These are phyloP conservation scores for Lecanoromycetidae sp. DNA, from an alignment of 2,329 filamentous ascomycete genomes.

Conservation along the genomic window DNA sequence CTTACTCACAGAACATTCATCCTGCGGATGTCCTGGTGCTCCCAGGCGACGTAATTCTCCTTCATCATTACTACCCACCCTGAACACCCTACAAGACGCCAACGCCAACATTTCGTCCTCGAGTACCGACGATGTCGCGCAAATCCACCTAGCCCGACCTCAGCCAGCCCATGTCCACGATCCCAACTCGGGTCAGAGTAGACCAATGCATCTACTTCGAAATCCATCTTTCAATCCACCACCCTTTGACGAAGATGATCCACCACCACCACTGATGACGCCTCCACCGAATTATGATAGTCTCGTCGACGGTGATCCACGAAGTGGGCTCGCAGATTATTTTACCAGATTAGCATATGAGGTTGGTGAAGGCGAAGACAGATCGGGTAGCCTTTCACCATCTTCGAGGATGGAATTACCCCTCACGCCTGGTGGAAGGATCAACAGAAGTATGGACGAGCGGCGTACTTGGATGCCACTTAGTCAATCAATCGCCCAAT, in stretches of 20 bases:
- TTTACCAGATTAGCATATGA: slow-evolving; percentile 69
- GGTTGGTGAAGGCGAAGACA: slow-evolving; percentile 44
- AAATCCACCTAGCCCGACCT: slow-evolving; percentile 33
- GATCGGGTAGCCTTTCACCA: slow-evolving; percentile 22
- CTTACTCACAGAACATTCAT: slow-evolving; percentile 44
- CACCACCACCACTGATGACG: slow-evolving; percentile 61
- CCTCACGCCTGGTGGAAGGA: slow-evolving; percentile 49
- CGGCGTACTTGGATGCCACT: slow-evolving; percentile 42
- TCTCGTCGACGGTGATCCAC: slow-evolving; percentile 56
- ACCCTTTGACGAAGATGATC: slow-evolving; percentile 68
- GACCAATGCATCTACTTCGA: slow-evolving; percentile 75
- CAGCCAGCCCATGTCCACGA: slow-evolving; percentile 40
- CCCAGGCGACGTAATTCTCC: slow-evolving; percentile 32
- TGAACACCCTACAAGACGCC: slow-evolving; percentile 17
- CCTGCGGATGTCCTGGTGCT: slow-evolving; percentile 57
- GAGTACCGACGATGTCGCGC: slow-evolving; percentile 18
- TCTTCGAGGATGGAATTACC: slow-evolving; percentile 41
- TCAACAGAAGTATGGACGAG: slow-evolving; percentile 55
- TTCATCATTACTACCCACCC: slow-evolving; percentile 18
- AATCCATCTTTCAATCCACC: slow-evolving; percentile 80
- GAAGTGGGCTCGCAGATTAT: slow-evolving; percentile 65
- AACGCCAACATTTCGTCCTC: slow-evolving; percentile 14
- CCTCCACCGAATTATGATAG: slow-evolving; percentile 83
- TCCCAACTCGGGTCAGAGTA: slow-evolving; percentile 37
- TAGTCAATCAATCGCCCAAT: slow-evolving; percentile 10